Evolutionary conservation across 1,284 basidiomycete species (phyloP).

Genomic region (Marasmius sp.): DNA sequence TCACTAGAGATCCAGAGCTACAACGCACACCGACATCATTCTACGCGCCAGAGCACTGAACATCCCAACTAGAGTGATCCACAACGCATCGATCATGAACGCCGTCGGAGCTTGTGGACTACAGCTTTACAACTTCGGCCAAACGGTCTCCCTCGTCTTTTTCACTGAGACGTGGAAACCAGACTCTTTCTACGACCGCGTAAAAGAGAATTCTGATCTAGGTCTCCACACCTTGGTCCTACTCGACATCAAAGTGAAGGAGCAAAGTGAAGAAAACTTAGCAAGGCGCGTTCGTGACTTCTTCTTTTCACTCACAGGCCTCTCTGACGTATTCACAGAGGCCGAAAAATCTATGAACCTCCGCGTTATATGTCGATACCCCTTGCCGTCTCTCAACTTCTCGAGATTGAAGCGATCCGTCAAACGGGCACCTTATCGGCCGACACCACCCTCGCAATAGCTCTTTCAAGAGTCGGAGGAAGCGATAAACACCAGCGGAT

Average conservation of each 20-base stretch:
- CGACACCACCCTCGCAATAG: conserved; percentile 77
- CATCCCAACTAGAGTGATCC: conserved; percentile 86
- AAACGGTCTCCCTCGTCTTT: conserved; percentile 94
- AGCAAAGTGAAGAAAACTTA: conserved; percentile 96
- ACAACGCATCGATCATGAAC: conserved; percentile 99
- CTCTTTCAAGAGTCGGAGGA: conserved; percentile 84
- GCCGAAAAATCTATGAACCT: conserved; percentile 93
- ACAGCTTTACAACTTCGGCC: conserved; percentile 97
- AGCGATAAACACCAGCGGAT: conserved; percentile 67
- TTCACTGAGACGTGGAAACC: conserved; percentile 98
- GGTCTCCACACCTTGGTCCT: conserved; percentile 96
- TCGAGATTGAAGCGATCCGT: conserved; percentile 67
- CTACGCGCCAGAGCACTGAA: conserved; percentile 81
- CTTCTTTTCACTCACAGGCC: not conserved
- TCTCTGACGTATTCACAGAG: conserved; percentile 48
- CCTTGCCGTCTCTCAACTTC: conserved; percentile 85
- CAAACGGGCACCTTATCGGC: conserved; percentile 58
- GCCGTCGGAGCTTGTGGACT: conserved; percentile 91
- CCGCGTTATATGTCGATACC: conserved; percentile 97
- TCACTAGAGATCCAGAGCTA: conserved; percentile 61
- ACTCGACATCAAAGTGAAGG: conserved; percentile 98
- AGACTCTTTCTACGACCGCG: conserved; percentile 91
- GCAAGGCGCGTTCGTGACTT: conserved; percentile 63
- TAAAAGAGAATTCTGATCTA: conserved; percentile 86
- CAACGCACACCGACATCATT: conserved; percentile 95